A percentile compares a stretch with the other conserved stretches of the same genome.
phyloP scores from a whole-genome alignment of 2,329 filamentous ascomycete species.

The Verticillium tricorpus region DNA sequence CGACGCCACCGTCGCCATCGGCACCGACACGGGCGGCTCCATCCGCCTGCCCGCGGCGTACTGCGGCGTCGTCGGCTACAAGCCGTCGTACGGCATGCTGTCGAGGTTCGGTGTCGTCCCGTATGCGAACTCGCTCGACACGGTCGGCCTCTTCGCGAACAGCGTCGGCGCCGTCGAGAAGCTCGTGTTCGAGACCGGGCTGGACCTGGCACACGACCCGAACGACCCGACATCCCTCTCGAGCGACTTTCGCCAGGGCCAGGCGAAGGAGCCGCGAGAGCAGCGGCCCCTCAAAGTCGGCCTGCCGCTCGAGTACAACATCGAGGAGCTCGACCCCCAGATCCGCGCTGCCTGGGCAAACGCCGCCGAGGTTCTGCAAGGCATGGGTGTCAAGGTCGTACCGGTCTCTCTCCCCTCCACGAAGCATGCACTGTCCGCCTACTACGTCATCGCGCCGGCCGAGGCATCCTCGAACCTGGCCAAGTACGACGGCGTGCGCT shows the following conservation, averaged over 20 bases:
- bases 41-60: conserved; percentile 86
- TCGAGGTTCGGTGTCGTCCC: conserved; percentile 83
- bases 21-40: conserved; percentile 67
- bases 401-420: conserved; percentile 80
- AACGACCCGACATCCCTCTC: conserved; percentile 73
- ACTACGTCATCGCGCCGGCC: conserved; percentile 92
- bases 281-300: conserved; percentile 42
- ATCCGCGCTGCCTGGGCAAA: conserved; percentile 67
- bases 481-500: conserved; percentile 96
- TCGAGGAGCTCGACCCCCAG: conserved; percentile 66
- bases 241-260: conserved; percentile 46
- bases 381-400: conserved; percentile 65
- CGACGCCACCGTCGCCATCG: not conserved
- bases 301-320: conserved; percentile 77
- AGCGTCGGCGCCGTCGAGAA: conserved; percentile 46
- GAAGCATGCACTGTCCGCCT: conserved; percentile 80
- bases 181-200: conserved; percentile 44
- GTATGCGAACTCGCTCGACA: conserved; percentile 91
- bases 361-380: conserved; percentile 55
- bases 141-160: conserved; percentile 70
- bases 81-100: conserved; percentile 85
- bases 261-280: conserved; percentile 20
- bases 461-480: conserved; percentile 95
- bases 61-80: conserved; percentile 78
- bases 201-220: conserved; percentile 55